Evolutionary conservation across 23 red algal genomes (phyloP), one percentile per base, ranked within the genome.

Genomic region (Cyanidium caldarium): DNA sequence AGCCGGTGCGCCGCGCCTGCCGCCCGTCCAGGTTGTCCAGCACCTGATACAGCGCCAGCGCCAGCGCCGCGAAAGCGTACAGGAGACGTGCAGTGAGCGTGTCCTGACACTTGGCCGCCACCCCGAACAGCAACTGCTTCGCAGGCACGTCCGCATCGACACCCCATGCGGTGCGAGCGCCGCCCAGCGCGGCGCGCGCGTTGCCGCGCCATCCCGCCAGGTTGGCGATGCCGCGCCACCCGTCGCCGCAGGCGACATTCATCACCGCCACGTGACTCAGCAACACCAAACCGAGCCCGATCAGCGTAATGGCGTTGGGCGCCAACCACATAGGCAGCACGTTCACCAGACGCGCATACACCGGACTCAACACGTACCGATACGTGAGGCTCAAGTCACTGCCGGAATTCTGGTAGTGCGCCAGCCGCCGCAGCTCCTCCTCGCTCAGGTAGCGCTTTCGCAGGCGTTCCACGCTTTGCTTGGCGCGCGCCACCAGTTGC

Each of bases 1-100:
- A 79, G 65, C 77, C 80, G 1, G 90, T 95, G 28, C 90, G 80
- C 26, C 90, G 82, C 33, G 90, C 90, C 72, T 95, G 90, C 37
- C 81, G 69, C 12, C 90, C 90, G 46, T 95, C 90, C 40, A 95
- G 45, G 45, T 95, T 95, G 74, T 95, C 90, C 44, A 95, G 65
- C 29, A 87, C 43, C 80, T 80, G 80, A 72, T 95, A 95, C 28
- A 51, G 66, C 20, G 70, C 77, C 28, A 95, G 90, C 33, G 68
- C 37, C 17, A 77, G 33, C 0, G 34, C 58, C 10, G 65, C 75
- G 19, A 87, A 57, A 25, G 76, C 61, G 30, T 95, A 95, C 29
- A 80, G 77, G 1, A 75, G 14, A 10, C 51, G 19, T 5, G 51
- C 51, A 5, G 13, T 10, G 23, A 7, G 19, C 19, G n/a, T 25